phyloP scores from a whole-genome alignment of 1,284 basidiomycete species.

The Ustilago hordei region DNA sequence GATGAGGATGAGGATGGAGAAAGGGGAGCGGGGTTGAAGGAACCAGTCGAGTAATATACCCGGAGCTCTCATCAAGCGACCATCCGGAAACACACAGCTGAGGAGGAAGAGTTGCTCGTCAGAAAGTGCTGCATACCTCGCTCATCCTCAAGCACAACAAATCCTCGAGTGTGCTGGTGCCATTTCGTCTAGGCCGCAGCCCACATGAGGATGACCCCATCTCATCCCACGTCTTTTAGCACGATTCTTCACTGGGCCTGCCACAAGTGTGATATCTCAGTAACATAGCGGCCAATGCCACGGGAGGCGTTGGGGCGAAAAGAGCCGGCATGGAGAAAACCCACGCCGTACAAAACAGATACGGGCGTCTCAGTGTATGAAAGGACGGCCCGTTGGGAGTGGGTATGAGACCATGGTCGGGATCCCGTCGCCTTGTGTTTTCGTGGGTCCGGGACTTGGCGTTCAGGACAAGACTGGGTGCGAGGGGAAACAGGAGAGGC shows the following conservation, averaged over 20 bases:
- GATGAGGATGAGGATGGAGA: conserved; percentile 1
- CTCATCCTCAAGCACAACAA: not conserved
- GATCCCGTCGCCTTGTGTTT: conserved; percentile 4
- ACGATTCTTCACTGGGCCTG: not conserved
- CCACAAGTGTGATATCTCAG: not conserved
- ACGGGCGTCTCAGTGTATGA: not conserved
- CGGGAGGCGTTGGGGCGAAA: not conserved
- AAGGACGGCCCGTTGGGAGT: not conserved
- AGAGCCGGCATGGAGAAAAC: not conserved
- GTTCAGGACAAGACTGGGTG: conserved; percentile 12
- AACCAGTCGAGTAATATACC: not conserved
- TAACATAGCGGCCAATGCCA: not conserved
- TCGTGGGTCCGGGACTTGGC: conserved; percentile 28
- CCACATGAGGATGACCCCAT: not conserved
- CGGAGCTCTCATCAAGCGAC: not conserved
- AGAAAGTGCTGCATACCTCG: not conserved
- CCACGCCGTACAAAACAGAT: not conserved
- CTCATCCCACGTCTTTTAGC: not conserved
- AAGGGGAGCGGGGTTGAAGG: not conserved
- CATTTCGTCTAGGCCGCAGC: not conserved
- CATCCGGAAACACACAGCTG: not conserved
- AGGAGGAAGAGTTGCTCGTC: not conserved
- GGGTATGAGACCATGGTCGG: conserved; percentile 7
- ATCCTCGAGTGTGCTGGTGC: not conserved
- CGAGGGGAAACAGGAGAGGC: conserved; percentile 2